Percentiles rank a stretch among this genome's conserved stretches.
Conservation (phyloP, 192 early-diverging fungal genomes). For the Chytriomyces sp. region DNA sequence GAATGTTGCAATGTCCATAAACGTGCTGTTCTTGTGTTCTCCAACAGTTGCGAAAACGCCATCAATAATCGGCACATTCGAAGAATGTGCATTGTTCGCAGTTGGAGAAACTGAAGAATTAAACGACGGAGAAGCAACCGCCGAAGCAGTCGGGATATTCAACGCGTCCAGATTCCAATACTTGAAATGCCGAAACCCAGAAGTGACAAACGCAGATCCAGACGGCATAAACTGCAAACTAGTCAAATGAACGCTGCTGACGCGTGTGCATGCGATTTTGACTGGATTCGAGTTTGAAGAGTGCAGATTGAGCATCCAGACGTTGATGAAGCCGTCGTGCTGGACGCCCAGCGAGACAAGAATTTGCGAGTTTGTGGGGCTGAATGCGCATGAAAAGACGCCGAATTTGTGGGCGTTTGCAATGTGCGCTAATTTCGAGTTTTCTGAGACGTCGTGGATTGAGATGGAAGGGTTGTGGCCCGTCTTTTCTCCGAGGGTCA, state of each 20-base stretch:
- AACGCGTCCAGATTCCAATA: constrained; percentile 74
- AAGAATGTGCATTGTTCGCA: background rate
- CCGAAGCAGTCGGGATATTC: constrained; percentile 27
- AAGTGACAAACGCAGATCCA: constrained; percentile 76
- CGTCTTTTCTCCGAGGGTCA: constrained; percentile 44
- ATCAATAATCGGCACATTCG: constrained; percentile 52
- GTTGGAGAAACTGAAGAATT: background rate
- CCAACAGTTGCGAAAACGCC: constrained; percentile 71
- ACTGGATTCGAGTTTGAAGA: background rate
- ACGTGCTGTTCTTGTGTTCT: constrained; percentile 69
- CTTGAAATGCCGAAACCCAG: constrained; percentile 76
- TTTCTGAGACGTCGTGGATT: constrained; percentile 69
- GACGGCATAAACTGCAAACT: constrained; percentile 59
- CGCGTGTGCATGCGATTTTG: constrained; percentile 66
- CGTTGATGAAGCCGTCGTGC: constrained; percentile 80
- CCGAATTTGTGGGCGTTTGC: constrained; percentile 79
- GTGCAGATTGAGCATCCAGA: constrained; percentile 81
- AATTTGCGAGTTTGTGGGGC: constrained; percentile 65
- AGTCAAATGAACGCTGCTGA: constrained; percentile 50
- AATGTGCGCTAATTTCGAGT: constrained; percentile 62
- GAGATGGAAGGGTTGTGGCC: constrained; percentile 81
- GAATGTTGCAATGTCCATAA: constrained; percentile 63
- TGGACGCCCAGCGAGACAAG: constrained; percentile 78
- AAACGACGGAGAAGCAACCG: background rate
- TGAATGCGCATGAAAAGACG: constrained; percentile 69